Conservation (phyloP, 768 basidiomycete species). For the Tricholoma sp. region DNA sequence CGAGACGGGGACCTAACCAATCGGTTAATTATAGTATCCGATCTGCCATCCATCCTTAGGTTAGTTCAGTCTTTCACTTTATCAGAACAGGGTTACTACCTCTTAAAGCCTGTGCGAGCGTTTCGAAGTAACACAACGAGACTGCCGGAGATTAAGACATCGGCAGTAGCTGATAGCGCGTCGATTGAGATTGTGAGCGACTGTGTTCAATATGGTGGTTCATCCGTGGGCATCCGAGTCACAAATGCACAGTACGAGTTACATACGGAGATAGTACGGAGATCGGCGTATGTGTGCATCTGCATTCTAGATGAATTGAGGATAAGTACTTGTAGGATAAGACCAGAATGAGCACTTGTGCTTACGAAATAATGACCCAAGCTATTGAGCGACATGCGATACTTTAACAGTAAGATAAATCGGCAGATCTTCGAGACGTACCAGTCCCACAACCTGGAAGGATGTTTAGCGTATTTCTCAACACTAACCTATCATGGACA, state of each 20-base stretch:
- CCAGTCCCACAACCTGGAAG: constrained; percentile 28
- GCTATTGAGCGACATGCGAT: constrained; percentile 16
- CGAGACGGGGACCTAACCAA: not conserved
- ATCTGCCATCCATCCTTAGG: constrained; percentile 19
- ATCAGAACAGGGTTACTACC: constrained; percentile 16
- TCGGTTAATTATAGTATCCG: constrained; percentile 44
- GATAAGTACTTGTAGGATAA: not conserved
- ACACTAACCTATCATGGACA: not conserved
- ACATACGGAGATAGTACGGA: constrained; percentile 32
- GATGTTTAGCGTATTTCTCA: not conserved
- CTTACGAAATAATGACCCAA: constrained; percentile 40
- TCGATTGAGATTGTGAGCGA: constrained; percentile 48
- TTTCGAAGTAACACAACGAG: constrained; percentile 41
- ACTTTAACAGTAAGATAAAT: not conserved
- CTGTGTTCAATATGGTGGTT: constrained; percentile 16
- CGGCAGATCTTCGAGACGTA: constrained; percentile 14
- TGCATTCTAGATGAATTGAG: constrained; percentile 24
- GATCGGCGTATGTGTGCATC: constrained; percentile 29
- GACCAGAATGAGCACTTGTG: not conserved
- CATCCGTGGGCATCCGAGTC: not conserved
- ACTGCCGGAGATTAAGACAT: constrained; percentile 43
- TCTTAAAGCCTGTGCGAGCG: constrained; percentile 48
- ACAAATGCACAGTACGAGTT: not conserved
- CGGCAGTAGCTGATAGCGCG: constrained; percentile 40
- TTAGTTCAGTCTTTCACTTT: not conserved